Percentiles rank a stretch among this genome's conserved stretches.
Evolutionary conservation across 768 basidiomycete species (phyloP).

Genomic region (Tricholomella constricta): DNA sequence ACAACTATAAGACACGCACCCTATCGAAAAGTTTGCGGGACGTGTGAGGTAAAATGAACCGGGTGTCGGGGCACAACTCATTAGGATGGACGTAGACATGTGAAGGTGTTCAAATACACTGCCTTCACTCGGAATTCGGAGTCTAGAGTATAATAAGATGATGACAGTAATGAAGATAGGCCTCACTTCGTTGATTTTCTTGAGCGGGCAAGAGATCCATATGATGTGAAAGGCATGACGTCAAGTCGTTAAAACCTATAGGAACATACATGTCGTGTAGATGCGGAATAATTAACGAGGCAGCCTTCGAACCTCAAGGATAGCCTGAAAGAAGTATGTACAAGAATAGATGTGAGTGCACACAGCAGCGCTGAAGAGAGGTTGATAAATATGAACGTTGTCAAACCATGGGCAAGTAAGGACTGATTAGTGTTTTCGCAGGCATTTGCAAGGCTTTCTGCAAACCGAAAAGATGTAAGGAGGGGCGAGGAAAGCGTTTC

Average conservation of each 20-base stretch:
- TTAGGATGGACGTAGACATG: too few species aligned
- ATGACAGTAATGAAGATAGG: too few species aligned
- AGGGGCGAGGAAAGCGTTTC: neutral
- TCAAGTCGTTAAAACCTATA: neutral
- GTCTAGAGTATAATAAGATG: too few species aligned
- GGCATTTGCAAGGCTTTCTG: neutral
- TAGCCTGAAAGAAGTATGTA: neutral
- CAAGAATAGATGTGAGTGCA: neutral
- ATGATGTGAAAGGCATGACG: neutral
- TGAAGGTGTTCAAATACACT: too few species aligned
- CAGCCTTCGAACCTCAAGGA: neutral
- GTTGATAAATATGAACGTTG: neutral
- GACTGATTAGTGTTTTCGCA: neutral
- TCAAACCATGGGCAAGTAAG: neutral
- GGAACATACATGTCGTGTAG: neutral
- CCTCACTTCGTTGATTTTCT: too few species aligned
- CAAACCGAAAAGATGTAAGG: neutral
- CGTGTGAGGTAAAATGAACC: too few species aligned
- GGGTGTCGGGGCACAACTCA: too few species aligned
- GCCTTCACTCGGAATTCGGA: too few species aligned
- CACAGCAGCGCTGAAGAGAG: neutral
- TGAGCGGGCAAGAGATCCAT: too few species aligned
- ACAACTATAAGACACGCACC: too few species aligned
- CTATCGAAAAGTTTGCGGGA: too few species aligned
- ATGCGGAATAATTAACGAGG: neutral